These are phyloP conservation scores for Hymenoscyphus fraxineus DNA, from an alignment of 2,329 filamentous ascomycete species.

Conservation along the genomic window DNA sequence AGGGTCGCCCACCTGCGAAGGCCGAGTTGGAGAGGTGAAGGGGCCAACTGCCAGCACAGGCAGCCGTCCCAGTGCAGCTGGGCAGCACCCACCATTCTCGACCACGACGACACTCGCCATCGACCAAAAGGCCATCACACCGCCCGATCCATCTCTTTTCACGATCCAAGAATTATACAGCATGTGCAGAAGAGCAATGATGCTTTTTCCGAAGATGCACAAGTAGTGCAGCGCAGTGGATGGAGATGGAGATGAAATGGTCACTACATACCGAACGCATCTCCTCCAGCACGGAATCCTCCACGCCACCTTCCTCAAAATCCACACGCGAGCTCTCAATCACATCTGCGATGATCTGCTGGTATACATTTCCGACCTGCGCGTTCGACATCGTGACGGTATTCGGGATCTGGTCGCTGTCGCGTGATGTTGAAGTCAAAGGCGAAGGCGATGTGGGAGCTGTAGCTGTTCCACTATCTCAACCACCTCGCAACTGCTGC, in stretches of 20 bases:
- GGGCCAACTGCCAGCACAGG: conserved; percentile 16
- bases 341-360: conserved; percentile 75
- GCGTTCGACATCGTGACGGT: conserved; percentile 33
- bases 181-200: conserved; percentile 8
- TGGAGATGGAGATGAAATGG: neutral
- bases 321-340: conserved; percentile 89
- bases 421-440: neutral
- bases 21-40: conserved; percentile 2
- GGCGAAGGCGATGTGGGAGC: neutral
- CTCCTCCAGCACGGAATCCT: conserved; percentile 80
- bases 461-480: neutral
- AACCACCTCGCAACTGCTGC: neutral
- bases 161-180: neutral
- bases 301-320: conserved; percentile 94
- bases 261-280: conserved; percentile 71
- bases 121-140: conserved; percentile 3
- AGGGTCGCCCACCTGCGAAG: conserved; percentile 33
- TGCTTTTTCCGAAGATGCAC: neutral
- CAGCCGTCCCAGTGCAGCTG: conserved; percentile 13
- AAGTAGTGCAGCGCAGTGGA: conserved; percentile 6
- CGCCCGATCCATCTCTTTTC: neutral
- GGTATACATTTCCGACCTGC: conserved; percentile 67
- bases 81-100: neutral
- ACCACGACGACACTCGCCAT: conserved; percentile 4
- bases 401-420: neutral